Base-by-base conservation (phyloP, 2,329 filamentous ascomycete species). In the Colletotrichum sp. region DNA sequence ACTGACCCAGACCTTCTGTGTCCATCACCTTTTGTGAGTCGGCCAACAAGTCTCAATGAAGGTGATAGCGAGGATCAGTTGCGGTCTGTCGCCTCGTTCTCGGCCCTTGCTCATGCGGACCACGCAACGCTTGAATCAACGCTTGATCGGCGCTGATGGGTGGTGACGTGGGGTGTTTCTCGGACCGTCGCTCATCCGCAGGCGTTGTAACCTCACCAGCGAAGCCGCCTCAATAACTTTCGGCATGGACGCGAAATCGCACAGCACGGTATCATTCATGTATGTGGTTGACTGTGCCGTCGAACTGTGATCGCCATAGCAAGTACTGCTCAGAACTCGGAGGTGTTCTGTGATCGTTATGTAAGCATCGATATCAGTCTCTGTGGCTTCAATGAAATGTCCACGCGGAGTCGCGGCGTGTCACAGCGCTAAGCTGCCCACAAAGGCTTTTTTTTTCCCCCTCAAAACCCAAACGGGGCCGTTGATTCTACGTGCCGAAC, bases 191-290 rank as follows among this genome's bases (percentile, higher is more conserved):
- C 71, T 61, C 64, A 69, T 74, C 71, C 71, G 74, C 30, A 28
- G 44, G 55, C 74, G 71, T 70, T 76, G 74, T 69, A 69, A 76
- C 74, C 57, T 65, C 74, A 52, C 39, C 55, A 48, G 30, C n/a
- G 34, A 64, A 64, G 36, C 55, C 55, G 70, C 69, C 27, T 36
- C 32, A 27, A 19, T 7, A n/a, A 27, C 19, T 22, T 30, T 61
- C 19, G 27, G 22, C 9, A 16, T 25, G 52, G 22, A 22, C n/a
- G 16, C 19, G 32, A 28, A 28, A 8, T n/a, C 19, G 28, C 59
- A 34, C 19, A 28, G 28, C 9, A 32, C 19, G 52, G 25, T 15
- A 25, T 16, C 25, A 25, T 19, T 44, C 39, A n/a, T 28, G 22
- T 57, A 25, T 57, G 13, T 36, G 44, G 44, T 22, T 12, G 44